Evolutionary conservation across 345 rosid species (phyloP), one percentile per base, ranked within the genome.

Genomic region (Populus deltoides): DNA sequence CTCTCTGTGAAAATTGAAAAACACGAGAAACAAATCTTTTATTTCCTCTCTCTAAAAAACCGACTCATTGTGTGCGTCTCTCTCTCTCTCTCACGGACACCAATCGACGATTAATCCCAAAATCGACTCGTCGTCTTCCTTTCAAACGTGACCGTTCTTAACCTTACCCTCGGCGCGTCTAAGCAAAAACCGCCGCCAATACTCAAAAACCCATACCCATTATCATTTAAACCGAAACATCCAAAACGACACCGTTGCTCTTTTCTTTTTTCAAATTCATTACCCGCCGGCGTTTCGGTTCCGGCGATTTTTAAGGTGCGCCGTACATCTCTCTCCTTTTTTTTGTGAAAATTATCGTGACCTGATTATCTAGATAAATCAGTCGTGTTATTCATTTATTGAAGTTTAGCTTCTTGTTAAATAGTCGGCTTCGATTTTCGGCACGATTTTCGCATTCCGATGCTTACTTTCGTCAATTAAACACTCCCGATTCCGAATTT

Each of bases 51-150:
- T 68, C 18, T 2, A 45, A 33, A 72, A 66, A 49, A 67, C 10
- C 41, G 41, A 62, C 22, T 33, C 66, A 35, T 39, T 62, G 18
- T 47, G 18, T 47, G 29, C 7, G 65, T 78, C 55, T 72, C 70
- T 70, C 77, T 53, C 31, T 66, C 36, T 38, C 47, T 51, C 65
- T 12, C 74, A 25, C 66, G 75, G 71, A 45, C 45, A 35, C 75
- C 78, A 82, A 78, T 89, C 91, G 90, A 86, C 95, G 92, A 88
- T 88, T 87, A 87, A 84, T 78, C 87, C 63, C 86, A 74, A 85
- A 83, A 81, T 74, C 86, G 79, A 78, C 75, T 65, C 83, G 57
- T 75, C 84, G 75, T 77, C 88, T 74, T 82, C 87, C 82, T 80
- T 66, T 22, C 71, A 33, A 62, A 77, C 81, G 83, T 84, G 82